phyloP scores from a whole-genome alignment of 805 yeast genomes.

The Danielozyma ontarioensis region DNA sequence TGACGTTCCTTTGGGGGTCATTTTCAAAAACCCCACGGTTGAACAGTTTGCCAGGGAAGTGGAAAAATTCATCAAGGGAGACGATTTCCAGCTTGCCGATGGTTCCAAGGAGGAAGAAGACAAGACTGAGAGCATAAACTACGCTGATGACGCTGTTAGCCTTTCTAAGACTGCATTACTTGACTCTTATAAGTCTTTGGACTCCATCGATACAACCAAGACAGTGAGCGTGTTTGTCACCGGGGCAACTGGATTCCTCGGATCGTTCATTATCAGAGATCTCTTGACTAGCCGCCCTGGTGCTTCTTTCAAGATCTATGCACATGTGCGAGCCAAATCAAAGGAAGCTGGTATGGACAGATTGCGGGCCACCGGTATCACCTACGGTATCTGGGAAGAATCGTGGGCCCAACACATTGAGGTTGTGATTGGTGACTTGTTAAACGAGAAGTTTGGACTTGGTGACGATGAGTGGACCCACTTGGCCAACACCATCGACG shows the following conservation, averaged over 20 bases:
- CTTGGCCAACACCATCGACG: constrained; percentile 62
- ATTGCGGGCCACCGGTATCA: constrained; percentile 64
- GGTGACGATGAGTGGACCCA: constrained; percentile 49
- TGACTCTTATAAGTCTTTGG: constrained; percentile 41
- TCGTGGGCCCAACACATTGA: constrained; percentile 52
- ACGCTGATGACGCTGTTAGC: constrained; percentile 70
- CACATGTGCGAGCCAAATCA: constrained; percentile 86
- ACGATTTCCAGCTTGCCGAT: constrained; percentile 39
- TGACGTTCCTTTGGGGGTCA: constrained; percentile 83
- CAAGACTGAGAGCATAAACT: constrained; percentile 25
- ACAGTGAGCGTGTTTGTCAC: constrained; percentile 72
- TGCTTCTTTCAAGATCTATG: constrained; percentile 55
- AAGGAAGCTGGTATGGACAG: constrained; percentile 70
- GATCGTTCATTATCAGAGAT: constrained; percentile 81
- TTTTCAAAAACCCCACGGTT: constrained; percentile 87
- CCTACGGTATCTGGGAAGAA: constrained; percentile 79
- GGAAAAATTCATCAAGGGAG: constrained; percentile 49
- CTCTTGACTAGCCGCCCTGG: constrained; percentile 51
- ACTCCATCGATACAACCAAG: constrained; percentile 27
- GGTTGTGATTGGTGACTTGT: constrained; percentile 79
- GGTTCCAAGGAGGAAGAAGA: constrained; percentile 19
- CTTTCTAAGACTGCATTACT: constrained; percentile 38
- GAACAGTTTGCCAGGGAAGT: constrained; percentile 72
- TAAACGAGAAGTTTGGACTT: constrained; percentile 69
- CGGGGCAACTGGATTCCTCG: constrained; percentile 95